Base-by-base conservation (phyloP, 768 basidiomycete genomes). In the Lactarius trivialis region DNA sequence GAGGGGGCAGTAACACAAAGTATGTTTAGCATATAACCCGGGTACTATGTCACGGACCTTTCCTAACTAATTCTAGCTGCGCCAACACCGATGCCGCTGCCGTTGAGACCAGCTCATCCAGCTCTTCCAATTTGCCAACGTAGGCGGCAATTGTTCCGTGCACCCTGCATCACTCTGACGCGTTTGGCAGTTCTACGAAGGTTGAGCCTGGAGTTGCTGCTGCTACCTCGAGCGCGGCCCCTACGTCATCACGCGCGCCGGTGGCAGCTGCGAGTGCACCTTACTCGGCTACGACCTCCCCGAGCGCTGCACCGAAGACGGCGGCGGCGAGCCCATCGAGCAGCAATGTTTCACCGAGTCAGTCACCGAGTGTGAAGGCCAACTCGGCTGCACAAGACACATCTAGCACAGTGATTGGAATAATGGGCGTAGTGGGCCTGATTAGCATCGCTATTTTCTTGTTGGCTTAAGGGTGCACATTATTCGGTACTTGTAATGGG, bases 341-440 rank as follows among this genome's bases (percentile, higher is more conserved):
- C 8, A 21, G 56, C 39, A 41, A 54, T 32, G 52, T 39, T 4
- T 7, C 57, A 14, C 60, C 71, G n/a, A 62, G 73, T 37, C 57
- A 72, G 41, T 49, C 69, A 41, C 57, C 67, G n/a, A 30, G 71
- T 24, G 64, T 73, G 54, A 70, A 71, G 49, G 36, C 64, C 45
- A 65, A 60, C 28, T 74, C 71, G 48, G 77, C 72, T 48, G 75
- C 76, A 17, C 71, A 67, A 55, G 73, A 70, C 60, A 66, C 69
- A 41, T 56, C 67, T 43, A 66, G 73, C 55, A 71, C 76, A 11
- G 68, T 75, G 0, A 73, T 78, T 66, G 79, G 81, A 17, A 66
- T 83, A 28, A 81, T 79, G 52, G 78, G 77, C 41, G 34, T 83
- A 39, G 71, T 85, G 69, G 82, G 82, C 24, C 67, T 84, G 49